These are phyloP conservation scores for Chloromonas sp. DNA, from an alignment of 163 green algal species.

Conservation along the genomic window DNA sequence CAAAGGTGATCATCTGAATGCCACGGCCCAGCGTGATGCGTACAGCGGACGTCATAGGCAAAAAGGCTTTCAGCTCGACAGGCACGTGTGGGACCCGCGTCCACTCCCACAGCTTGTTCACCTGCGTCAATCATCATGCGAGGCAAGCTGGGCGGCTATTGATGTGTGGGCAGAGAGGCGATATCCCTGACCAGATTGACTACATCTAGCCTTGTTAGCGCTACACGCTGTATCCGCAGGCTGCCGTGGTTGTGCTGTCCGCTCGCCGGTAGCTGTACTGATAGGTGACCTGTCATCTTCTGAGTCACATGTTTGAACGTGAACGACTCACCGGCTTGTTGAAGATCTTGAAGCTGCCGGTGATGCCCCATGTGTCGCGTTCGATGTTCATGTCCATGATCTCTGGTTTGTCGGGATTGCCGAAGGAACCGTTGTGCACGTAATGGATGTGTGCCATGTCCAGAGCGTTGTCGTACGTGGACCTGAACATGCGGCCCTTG, in stretches of 20 bases:
- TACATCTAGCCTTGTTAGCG: too few relatives aligned
- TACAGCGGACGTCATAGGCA: slow-evolving; percentile 67
- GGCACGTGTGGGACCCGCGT: slow-evolving; percentile 44
- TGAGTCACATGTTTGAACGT: too few relatives aligned
- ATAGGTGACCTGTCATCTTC: too few relatives aligned
- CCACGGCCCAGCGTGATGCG: slow-evolving; percentile 57
- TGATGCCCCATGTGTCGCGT: not conserved
- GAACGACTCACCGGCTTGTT: slow-evolving; percentile 71
- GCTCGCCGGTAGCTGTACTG: too few relatives aligned
- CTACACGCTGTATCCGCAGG: too few relatives aligned
- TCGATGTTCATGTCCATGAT: slow-evolving; percentile 36
- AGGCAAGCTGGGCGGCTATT: too few relatives aligned
- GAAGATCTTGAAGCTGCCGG: slow-evolving; percentile 37
- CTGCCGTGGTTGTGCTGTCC: too few relatives aligned
- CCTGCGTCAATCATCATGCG: too few relatives aligned
- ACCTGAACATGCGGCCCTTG: too few relatives aligned
- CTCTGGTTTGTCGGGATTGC: slow-evolving; percentile 22
- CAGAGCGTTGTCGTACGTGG: slow-evolving; percentile 26
- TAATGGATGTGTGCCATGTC: slow-evolving; percentile 89
- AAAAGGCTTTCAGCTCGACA: slow-evolving; percentile 47
- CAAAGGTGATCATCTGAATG: slow-evolving; percentile 75
- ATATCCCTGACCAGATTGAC: too few relatives aligned
- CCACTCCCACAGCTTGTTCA: slow-evolving; percentile 53
- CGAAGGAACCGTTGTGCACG: slow-evolving; percentile 44
- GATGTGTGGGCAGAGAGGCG: too few relatives aligned